Conservation (phyloP, 148 eudicot genomes). For the Nyssa sinensis region DNA sequence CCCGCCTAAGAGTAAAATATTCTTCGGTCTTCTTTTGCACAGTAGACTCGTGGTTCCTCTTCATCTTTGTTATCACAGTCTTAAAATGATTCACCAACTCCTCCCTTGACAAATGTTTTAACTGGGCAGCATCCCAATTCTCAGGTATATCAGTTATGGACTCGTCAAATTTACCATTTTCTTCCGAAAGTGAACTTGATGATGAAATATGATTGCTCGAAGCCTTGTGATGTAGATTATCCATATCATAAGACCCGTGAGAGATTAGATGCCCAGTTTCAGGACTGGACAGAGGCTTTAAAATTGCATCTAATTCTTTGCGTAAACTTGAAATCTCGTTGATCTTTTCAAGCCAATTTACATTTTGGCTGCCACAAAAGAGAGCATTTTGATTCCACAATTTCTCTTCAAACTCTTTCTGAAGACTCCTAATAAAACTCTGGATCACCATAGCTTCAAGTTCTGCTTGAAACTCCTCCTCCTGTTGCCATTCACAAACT, state of each 20-base stretch:
- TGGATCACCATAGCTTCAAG: conserved; percentile 51
- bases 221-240: conserved; percentile 45
- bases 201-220: conserved; percentile 37
- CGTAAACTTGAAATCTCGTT: conserved; percentile 47
- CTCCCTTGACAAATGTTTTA: conserved; percentile 56
- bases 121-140: conserved; percentile 17
- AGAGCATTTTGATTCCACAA: conserved; percentile 35
- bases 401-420: conserved; percentile 45
- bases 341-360: conserved; percentile 42
- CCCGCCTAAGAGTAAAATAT: conserved; percentile 55
- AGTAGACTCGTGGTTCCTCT: conserved; percentile 67
- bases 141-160: conserved; percentile 50
- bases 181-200: conserved; percentile 36
- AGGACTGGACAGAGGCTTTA: conserved; percentile 43
- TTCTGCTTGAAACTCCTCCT: conserved; percentile 32
- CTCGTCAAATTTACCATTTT: conserved; percentile 47
- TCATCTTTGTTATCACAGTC: conserved; percentile 44
- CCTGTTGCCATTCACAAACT: conserved; percentile 37
- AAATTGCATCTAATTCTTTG: conserved; percentile 48
- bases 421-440: conserved; percentile 33
- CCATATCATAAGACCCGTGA: conserved; percentile 61
- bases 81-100: conserved; percentile 42
- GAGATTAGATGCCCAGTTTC: conserved; percentile 50
- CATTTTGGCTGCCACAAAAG: conserved; percentile 21
- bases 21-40: conserved; percentile 63